phyloP scores from a whole-genome alignment of 257 asterid genomes.

The Solanum dulcamara region DNA sequence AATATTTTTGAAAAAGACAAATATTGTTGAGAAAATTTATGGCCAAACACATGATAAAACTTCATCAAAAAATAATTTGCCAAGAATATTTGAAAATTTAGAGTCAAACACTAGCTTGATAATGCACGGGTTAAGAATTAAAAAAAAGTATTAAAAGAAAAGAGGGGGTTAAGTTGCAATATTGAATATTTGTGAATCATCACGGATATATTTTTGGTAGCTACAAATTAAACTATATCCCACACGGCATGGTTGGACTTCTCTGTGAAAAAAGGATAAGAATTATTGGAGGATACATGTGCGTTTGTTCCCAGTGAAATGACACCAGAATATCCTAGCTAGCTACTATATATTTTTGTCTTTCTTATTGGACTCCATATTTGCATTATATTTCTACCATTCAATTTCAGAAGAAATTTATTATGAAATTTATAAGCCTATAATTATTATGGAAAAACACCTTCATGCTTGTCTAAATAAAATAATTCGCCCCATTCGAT shows the following conservation, averaged over 20 bases:
- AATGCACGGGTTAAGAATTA: too few species aligned
- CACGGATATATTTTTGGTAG: not conserved
- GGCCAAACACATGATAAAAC: too few species aligned
- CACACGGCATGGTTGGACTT: not conserved
- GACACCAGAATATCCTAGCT: not conserved
- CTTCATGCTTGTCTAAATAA: not conserved
- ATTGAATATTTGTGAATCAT: not conserved
- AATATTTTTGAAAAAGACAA: too few species aligned
- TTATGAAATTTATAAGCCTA: not conserved
- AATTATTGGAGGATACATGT: not conserved
- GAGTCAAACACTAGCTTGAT: too few species aligned
- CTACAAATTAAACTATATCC: not conserved
- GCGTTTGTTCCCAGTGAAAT: slow-evolving; percentile 7
- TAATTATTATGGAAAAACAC: not conserved
- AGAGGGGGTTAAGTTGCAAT: not conserved
- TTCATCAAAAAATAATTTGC: too few species aligned
- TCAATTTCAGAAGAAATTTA: not conserved
- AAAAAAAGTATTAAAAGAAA: too few species aligned
- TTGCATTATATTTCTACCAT: not conserved
- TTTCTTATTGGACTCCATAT: not conserved
- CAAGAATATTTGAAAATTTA: too few species aligned
- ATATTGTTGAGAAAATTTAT: too few species aligned
- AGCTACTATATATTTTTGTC: not conserved
- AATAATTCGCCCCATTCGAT: not conserved
- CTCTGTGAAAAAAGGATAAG: not conserved